Base-by-base conservation (phyloP, 495 filamentous ascomycete genomes). In the Choiromyces venosus region DNA sequence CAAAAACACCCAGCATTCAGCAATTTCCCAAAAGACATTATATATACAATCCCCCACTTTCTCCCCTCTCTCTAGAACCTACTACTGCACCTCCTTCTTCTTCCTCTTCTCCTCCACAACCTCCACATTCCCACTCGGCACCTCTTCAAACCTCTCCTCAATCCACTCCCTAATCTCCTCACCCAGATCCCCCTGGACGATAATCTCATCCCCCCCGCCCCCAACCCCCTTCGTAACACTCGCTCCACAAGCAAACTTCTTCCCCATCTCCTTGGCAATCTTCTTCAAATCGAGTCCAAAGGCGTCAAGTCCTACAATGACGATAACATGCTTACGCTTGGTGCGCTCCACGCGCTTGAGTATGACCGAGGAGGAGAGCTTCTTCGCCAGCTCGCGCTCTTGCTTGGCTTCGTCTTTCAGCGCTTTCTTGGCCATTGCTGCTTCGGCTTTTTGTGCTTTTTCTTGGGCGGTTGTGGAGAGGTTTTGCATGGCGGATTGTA, bases 341-440 rank as follows among this genome's bases (percentile, higher is more conserved):
- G 96, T 97, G 67, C 95, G 88, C 85, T 99, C 95, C 68, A 99
- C 92, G 4, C 96, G 91, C 87, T 97, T 97, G 82, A 99, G 96
- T 69, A 87, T 88, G 37, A 99, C 86, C 81, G 94, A 93, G 66
- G 91, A 91, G 68, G 89, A 87, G 21, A 88, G 87, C 67, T 93
- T 90, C 78, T 93, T 92, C 68, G 88, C 87, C 14, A 76, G 66
- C 82, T 97, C 94, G 37, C 91, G 88, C 56, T 91, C 91, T 66
- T 96, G 96, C 83, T 96, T 96, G 36, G 93, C 92, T 67, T 94
- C 93, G 82, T 95, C 94, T 85, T 99, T 99, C 71, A 91, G 88
- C 21, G 94, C 92, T 83, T 97, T 95, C 83, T 96, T 97, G 65
- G 92, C 92, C 16, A 80, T 80, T 2, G 76, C 71, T 35, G 73